phyloP scores from a whole-genome alignment of 352 stramenopile genomes.

The Phytophthora agathidicida region DNA sequence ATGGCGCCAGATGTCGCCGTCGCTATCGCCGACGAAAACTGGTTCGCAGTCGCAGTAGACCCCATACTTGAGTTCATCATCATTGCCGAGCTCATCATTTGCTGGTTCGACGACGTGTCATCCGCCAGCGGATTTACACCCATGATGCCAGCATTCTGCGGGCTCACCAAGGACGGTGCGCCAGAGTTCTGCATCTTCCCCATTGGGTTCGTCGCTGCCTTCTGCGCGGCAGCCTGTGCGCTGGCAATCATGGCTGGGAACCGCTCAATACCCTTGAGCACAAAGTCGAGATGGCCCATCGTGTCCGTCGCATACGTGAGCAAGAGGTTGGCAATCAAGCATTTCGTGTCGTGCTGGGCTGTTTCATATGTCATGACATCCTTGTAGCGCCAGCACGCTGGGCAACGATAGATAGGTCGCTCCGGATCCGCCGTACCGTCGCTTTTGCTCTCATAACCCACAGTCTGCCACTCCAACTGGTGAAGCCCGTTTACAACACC shows the following conservation, averaged over 20 bases:
- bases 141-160: constrained; percentile 46
- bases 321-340: constrained; percentile 81
- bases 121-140: constrained; percentile 36
- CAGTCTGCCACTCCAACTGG: constrained; percentile 82
- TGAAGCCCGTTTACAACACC: constrained; percentile 78
- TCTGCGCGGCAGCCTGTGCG: constrained; percentile 47
- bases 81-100: constrained; percentile 66
- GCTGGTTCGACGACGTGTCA: constrained; percentile 39
- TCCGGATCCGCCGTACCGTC: constrained; percentile 75
- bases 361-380: constrained; percentile 86
- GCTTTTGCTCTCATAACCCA: constrained; percentile 80
- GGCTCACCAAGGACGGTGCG: constrained; percentile 46
- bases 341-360: constrained; percentile 85
- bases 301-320: constrained; percentile 84
- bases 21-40: constrained; percentile 49
- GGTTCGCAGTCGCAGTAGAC: constrained; percentile 39
- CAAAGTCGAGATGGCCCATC: constrained; percentile 74
- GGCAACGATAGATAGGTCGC: constrained; percentile 82
- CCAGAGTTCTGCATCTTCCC: constrained; percentile 32
- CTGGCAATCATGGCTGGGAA: constrained; percentile 69
- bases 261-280: constrained; percentile 80
- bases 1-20: constrained; percentile 49
- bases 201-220: constrained; percentile 53
- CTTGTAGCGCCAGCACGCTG: constrained; percentile 86
- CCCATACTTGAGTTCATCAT: constrained; percentile 78